A percentile compares a stretch with the other conserved stretches of the same genome.
Conservation (phyloP, 768 basidiomycete species). For the Auricularia sp. region DNA sequence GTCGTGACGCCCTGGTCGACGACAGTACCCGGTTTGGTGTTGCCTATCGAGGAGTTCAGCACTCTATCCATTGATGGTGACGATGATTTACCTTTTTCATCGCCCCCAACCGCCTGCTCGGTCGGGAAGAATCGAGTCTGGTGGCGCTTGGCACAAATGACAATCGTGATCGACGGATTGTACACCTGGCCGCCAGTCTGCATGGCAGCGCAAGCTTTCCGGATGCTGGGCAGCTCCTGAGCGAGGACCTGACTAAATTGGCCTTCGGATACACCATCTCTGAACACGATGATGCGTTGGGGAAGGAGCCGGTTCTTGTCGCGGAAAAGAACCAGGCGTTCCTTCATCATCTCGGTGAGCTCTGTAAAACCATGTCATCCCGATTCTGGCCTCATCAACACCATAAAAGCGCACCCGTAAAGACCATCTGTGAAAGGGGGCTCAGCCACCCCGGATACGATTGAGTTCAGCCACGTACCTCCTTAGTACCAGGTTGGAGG, state of each 20-base stretch:
- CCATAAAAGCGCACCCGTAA: not conserved
- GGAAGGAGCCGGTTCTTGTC: constrained; percentile 48
- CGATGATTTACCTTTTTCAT: not conserved
- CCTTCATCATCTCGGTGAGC: constrained; percentile 56
- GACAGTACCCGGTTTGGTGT: constrained; percentile 71
- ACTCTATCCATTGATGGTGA: constrained; percentile 15
- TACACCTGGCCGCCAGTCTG: constrained; percentile 39
- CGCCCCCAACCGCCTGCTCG: constrained; percentile 8
- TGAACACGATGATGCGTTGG: constrained; percentile 58
- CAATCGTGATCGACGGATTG: constrained; percentile 54
- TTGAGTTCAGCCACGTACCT: constrained; percentile 34
- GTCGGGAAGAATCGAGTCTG: constrained; percentile 56
- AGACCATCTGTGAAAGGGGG: not conserved
- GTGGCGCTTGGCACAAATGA: constrained; percentile 74
- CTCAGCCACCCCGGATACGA: not conserved
- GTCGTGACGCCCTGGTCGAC: constrained; percentile 71
- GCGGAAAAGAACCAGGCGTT: constrained; percentile 51
- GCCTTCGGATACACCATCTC: constrained; percentile 82
- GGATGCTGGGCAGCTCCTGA: constrained; percentile 54
- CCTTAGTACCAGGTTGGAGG: constrained; percentile 63
- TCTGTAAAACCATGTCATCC: constrained; percentile 31
- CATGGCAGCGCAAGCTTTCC: constrained; percentile 48
- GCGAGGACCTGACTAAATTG: constrained; percentile 56
- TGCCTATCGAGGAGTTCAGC: constrained; percentile 54
- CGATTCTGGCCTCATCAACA: no score